Percentiles rank a stretch among this genome's conserved stretches.
These are phyloP conservation scores for Rhodotorula kratochvilovae DNA, from an alignment of 768 basidiomycete genomes.

Conservation along the genomic window DNA sequence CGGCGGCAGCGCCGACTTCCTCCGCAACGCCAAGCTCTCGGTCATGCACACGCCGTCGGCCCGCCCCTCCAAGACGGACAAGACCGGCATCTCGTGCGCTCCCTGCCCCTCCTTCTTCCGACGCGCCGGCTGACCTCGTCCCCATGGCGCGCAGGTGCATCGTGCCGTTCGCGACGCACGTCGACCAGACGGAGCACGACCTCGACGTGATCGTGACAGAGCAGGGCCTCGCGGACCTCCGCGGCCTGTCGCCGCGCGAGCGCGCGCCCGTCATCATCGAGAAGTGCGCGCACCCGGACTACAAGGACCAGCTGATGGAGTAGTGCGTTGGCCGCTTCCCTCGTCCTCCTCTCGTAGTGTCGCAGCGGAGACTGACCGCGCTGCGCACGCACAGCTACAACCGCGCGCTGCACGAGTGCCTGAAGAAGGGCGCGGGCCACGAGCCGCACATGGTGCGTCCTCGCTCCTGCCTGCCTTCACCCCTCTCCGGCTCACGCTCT, in stretches of 20 bases:
- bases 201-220: constrained; percentile 43
- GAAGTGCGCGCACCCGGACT: constrained; percentile 42
- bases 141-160: constrained; percentile 19
- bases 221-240: constrained; percentile 45
- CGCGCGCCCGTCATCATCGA: constrained; percentile 43
- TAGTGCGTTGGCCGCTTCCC: not conserved
- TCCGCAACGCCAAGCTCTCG: constrained; percentile 43
- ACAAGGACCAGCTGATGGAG: constrained; percentile 41
- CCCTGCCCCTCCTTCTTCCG: too few species aligned
- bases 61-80: constrained; percentile 1
- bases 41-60: constrained; percentile 44
- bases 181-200: constrained; percentile 43
- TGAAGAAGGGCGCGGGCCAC: constrained; percentile 40
- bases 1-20: constrained; percentile 42
- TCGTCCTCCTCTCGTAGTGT: too few species aligned
- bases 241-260: constrained; percentile 42
- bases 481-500: constrained; percentile 42
- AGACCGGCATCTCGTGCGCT: constrained; percentile 42
- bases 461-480: constrained; percentile 41
- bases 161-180: constrained; percentile 44
- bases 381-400: constrained; percentile 29
- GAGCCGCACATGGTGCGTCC: constrained; percentile 43
- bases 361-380: not conserved
- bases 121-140: too few species aligned
- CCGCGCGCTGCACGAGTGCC: constrained; percentile 42